These are phyloP conservation scores for Leucocoprinus sp. DNA, from an alignment of 768 basidiomycete species.

Conservation along the genomic window DNA sequence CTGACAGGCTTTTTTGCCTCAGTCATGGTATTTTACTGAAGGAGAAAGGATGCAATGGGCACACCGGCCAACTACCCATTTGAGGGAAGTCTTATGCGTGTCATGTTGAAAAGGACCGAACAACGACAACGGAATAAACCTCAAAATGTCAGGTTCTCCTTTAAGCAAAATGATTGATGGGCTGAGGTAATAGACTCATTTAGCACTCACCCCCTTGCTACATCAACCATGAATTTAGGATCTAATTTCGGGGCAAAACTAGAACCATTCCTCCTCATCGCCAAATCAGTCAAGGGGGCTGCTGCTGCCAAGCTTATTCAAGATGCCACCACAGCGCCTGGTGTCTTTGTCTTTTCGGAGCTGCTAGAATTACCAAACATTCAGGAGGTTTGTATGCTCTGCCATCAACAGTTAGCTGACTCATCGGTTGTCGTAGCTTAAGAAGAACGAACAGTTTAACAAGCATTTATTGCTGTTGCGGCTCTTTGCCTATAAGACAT, in stretches of 20 bases:
- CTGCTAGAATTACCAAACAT: conserved; percentile 77
- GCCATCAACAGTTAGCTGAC: not conserved
- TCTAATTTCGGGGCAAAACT: conserved; percentile 59
- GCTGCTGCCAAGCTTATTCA: conserved; percentile 84
- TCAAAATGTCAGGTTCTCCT: too few species aligned
- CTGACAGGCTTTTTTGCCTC: too few species aligned
- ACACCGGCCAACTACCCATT: too few species aligned
- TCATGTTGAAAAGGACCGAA: too few species aligned
- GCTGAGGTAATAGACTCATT: conserved; percentile 5
- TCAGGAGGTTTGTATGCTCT: conserved; percentile 53
- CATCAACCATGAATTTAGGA: conserved; percentile 44
- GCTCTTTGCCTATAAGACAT: conserved; percentile 87
- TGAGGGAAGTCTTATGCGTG: too few species aligned
- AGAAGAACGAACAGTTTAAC: conserved; percentile 52
- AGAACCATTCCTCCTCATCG: conserved; percentile 88
- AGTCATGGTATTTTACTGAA: too few species aligned
- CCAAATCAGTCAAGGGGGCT: conserved; percentile 86
- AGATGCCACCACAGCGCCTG: conserved; percentile 82
- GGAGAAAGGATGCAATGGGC: too few species aligned
- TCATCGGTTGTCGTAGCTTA: conserved; percentile 45
- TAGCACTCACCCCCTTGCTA: not conserved
- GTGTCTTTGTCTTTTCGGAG: conserved; percentile 90
- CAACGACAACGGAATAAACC: too few species aligned
- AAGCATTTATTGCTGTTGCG: conserved; percentile 61
- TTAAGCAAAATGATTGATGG: not conserved